These are phyloP conservation scores for Letharia columbiana DNA, from an alignment of 495 filamentous ascomycete species.

Conservation along the genomic window DNA sequence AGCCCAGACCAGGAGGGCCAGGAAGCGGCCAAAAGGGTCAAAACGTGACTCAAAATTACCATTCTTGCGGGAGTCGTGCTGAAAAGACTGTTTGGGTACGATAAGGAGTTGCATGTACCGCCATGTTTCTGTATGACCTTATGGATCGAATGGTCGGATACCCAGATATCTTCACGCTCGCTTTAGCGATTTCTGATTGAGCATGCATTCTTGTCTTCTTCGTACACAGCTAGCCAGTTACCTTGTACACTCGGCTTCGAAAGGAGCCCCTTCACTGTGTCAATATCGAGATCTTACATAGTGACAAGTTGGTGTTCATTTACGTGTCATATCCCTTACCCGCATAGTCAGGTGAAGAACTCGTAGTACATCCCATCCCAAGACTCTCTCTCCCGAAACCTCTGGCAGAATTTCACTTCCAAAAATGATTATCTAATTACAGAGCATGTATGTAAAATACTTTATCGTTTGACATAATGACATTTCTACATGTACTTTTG, in stretches of 20 bases:
- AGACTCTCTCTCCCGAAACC: not conserved
- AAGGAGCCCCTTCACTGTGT: not conserved
- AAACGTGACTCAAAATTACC: slow-evolving; percentile 30
- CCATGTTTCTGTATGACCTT: slow-evolving; percentile 9
- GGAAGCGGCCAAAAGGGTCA: slow-evolving; percentile 43
- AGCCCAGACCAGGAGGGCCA: slow-evolving; percentile 40
- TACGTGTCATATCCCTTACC: not conserved
- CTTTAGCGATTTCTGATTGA: slow-evolving; percentile 11
- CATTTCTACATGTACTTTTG: no score
- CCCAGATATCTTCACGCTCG: slow-evolving; percentile 15
- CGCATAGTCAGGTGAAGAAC: not conserved
- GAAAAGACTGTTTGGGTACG: not conserved
- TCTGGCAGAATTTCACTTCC: no score
- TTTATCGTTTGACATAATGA: no score
- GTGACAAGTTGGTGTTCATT: not conserved
- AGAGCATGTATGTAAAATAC: no score
- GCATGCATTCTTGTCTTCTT: slow-evolving; percentile 3
- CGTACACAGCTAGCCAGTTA: not conserved
- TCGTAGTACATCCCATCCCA: not conserved
- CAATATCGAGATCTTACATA: not conserved
- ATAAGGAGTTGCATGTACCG: not conserved
- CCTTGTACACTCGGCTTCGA: not conserved
- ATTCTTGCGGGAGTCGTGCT: not conserved
- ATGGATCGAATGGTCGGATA: slow-evolving; percentile 5
- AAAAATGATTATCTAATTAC: no score